These are phyloP conservation scores for Neophaeococcomyces mojaviensis DNA, from an alignment of 2,329 filamentous ascomycete genomes.

Conservation along the genomic window DNA sequence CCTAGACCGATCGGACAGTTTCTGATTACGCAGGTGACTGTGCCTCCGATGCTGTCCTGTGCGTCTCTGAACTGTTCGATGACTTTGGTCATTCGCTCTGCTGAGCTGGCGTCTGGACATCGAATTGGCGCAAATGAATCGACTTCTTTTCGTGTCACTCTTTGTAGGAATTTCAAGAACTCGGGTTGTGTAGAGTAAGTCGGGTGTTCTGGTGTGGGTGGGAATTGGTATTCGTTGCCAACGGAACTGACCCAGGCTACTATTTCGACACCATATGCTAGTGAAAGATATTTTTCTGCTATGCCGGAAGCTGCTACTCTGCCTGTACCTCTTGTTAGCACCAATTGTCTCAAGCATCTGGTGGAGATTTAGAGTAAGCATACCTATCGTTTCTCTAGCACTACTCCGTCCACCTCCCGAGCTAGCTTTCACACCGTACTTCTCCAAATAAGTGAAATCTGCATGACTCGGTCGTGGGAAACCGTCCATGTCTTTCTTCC, in stretches of 20 bases:
- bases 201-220: conserved; percentile 18
- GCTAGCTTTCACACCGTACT: conserved; percentile 90
- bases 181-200: conserved; percentile 58
- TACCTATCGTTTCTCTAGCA: conserved; percentile 89
- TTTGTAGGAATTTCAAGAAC: conserved; percentile 67
- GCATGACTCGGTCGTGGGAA: conserved; percentile 90
- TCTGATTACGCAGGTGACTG: conserved; percentile 86
- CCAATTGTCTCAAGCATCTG: not conserved
- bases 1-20: conserved; percentile 79
- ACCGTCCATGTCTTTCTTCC: conserved; percentile 64
- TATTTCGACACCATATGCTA: conserved; percentile 81
- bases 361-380: conserved; percentile 12
- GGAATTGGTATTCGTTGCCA: conserved; percentile 67
- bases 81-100: conserved; percentile 65
- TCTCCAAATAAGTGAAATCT: conserved; percentile 94
- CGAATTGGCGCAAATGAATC: conserved; percentile 80
- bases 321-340: conserved; percentile 34
- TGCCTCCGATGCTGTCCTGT: conserved; percentile 86
- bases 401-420: conserved; percentile 83
- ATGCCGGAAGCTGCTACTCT: conserved; percentile 87
- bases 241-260: conserved; percentile 84
- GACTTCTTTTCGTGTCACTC: conserved; percentile 66
- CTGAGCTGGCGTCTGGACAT: conserved; percentile 63
- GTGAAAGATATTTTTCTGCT: conserved; percentile 80
- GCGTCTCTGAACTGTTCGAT: conserved; percentile 72